These are phyloP conservation scores for Epichloe glyceriae DNA, from an alignment of 2,329 filamentous ascomycete genomes.

Conservation along the genomic window DNA sequence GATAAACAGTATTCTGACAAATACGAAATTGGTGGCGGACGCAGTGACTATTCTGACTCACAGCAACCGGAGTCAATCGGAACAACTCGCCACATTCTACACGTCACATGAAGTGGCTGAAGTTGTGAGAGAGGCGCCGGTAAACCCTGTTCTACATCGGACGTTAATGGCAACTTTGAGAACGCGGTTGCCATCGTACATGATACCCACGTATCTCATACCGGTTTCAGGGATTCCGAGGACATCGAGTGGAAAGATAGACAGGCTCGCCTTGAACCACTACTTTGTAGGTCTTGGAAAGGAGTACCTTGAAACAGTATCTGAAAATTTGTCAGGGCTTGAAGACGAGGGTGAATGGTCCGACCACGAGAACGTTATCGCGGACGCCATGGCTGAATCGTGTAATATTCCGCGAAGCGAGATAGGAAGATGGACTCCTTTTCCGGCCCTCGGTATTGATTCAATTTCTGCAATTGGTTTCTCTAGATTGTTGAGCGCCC, in stretches of 20 bases:
- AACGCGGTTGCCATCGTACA: slow-evolving; percentile 54
- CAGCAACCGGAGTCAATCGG: slow-evolving; percentile 21
- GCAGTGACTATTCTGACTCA: slow-evolving; percentile 50
- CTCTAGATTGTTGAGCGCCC: slow-evolving; percentile 39
- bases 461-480: slow-evolving; percentile 70
- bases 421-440: slow-evolving; percentile 54
- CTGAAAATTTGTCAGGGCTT: slow-evolving; percentile 13
- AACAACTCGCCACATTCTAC: slow-evolving; percentile 58
- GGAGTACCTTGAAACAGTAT: slow-evolving; percentile 28
- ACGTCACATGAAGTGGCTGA: slow-evolving; percentile 27
- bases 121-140: slow-evolving; percentile 24
- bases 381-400: slow-evolving; percentile 36
- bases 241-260: slow-evolving; percentile 63
- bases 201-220: slow-evolving; percentile 64
- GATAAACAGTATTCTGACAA: slow-evolving; percentile 51
- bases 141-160: slow-evolving; percentile 22
- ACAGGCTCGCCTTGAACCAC: slow-evolving; percentile 40
- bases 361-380: slow-evolving; percentile 41
- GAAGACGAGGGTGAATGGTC: slow-evolving; percentile 34
- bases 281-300: slow-evolving; percentile 33
- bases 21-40: slow-evolving; percentile 38
- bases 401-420: slow-evolving; percentile 30
- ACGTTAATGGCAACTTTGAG: slow-evolving; percentile 42
- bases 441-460: slow-evolving; percentile 69
- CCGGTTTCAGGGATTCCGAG: slow-evolving; percentile 57